These are phyloP conservation scores for Nemania sp. DNA, from an alignment of 2,329 filamentous ascomycete genomes.

Conservation along the genomic window DNA sequence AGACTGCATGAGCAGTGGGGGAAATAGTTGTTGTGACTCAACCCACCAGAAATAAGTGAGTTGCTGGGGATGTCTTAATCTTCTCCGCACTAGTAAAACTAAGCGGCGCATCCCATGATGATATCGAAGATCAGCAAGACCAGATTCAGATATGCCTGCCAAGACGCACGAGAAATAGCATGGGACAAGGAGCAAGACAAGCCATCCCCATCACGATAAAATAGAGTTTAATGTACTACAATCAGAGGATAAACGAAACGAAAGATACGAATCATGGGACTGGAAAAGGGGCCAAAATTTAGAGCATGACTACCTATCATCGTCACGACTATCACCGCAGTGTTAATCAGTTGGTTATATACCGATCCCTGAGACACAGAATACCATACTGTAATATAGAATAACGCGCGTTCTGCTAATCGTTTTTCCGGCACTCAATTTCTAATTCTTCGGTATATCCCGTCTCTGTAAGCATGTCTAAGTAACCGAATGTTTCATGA, in stretches of 20 bases:
- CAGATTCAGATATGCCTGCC: not conserved
- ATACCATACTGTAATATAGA: constrained; percentile 13
- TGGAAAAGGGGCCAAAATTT: constrained; percentile 10
- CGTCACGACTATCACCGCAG: not conserved
- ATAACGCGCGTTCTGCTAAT: constrained; percentile 15
- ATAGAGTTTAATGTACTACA: constrained; percentile 9
- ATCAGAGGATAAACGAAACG: constrained; percentile 12
- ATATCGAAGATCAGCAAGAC: not conserved
- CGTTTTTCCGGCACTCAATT: not conserved
- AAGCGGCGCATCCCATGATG: not conserved
- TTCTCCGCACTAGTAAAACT: constrained; percentile 2
- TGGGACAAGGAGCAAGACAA: constrained; percentile 2
- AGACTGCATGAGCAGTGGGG: not conserved
- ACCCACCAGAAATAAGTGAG: constrained; percentile 4
- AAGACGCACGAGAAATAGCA: constrained; percentile 1
- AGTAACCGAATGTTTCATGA: constrained; percentile 18
- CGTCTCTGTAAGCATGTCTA: constrained; percentile 15
- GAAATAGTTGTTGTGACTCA: constrained; percentile 12
- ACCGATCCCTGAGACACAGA: not conserved
- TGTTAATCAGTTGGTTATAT: constrained; percentile 7
- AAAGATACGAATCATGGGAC: constrained; percentile 4
- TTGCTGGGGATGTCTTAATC: not conserved
- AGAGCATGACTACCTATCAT: constrained; percentile 22
- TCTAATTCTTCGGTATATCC: constrained; percentile 18
- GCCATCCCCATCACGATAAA: constrained; percentile 5